Evolutionary conservation across 2,329 filamentous ascomycete species (phyloP).

Genomic region (Talaromyces funiculosus): DNA sequence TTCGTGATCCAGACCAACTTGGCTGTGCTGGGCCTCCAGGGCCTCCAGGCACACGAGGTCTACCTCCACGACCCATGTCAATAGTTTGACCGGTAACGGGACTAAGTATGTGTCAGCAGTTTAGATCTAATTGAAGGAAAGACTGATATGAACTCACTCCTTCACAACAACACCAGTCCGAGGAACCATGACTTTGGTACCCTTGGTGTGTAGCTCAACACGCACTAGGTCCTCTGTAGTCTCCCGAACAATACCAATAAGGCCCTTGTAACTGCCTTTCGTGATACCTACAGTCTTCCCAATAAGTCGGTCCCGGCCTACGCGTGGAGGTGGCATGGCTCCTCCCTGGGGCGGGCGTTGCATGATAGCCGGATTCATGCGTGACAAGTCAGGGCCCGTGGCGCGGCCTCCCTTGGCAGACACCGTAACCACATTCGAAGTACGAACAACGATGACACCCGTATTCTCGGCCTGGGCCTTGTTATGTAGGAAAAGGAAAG

Average conservation of each 20-base stretch:
- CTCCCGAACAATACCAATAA: constrained; percentile 93
- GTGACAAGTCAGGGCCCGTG: constrained; percentile 68
- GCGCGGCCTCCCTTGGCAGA: constrained; percentile 89
- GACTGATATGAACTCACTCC: constrained; percentile 59
- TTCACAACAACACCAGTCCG: constrained; percentile 80
- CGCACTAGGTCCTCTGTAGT: constrained; percentile 79
- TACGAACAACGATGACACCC: constrained; percentile 81
- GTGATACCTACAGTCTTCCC: constrained; percentile 88
- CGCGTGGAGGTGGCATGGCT: constrained; percentile 65
- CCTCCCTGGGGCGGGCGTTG: constrained; percentile 55
- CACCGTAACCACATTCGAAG: constrained; percentile 78
- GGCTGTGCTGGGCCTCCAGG: constrained; percentile 38
- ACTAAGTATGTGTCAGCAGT: constrained; percentile 23
- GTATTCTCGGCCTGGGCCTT: constrained; percentile 79
- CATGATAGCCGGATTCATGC: constrained; percentile 89
- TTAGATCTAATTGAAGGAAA: not conserved
- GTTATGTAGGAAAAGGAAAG: constrained; percentile 86
- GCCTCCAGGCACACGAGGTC: constrained; percentile 41
- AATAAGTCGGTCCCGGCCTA: constrained; percentile 73
- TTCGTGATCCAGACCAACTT: constrained; percentile 63
- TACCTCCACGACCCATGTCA: constrained; percentile 56
- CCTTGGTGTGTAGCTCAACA: constrained; percentile 90
- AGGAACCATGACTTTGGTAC: constrained; percentile 78
- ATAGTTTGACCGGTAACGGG: constrained; percentile 70
- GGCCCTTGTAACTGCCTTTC: constrained; percentile 83